Percentiles rank a stretch among this genome's conserved stretches.
Evolutionary conservation across 2,329 filamentous ascomycete genomes (phyloP).

Genomic region (Aspergillus tanneri): DNA sequence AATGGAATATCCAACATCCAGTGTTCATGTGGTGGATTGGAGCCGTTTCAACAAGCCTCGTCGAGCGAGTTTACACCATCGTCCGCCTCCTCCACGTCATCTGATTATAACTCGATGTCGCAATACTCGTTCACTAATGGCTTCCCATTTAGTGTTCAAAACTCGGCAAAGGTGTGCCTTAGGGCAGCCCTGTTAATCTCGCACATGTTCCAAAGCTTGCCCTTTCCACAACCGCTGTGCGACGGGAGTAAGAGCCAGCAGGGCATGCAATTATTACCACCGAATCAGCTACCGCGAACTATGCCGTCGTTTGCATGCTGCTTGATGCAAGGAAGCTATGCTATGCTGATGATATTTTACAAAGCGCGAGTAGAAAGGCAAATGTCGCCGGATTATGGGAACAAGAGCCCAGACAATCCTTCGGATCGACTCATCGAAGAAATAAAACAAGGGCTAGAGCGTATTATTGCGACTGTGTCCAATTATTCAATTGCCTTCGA

Average conservation of each 20-base stretch:
- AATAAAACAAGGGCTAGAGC: conserved; percentile 38
- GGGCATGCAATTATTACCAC: conserved; percentile 18
- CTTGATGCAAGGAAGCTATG: conserved; percentile 49
- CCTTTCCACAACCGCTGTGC: conserved; percentile 35
- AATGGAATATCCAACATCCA: conserved; percentile 29
- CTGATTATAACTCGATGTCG: conserved; percentile 30
- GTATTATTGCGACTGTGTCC: conserved; percentile 36
- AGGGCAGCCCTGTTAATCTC: conserved; percentile 42
- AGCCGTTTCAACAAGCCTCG: conserved; percentile 29
- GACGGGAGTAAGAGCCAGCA: conserved; percentile 16
- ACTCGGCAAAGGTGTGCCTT: conserved; percentile 45
- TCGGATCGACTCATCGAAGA: conserved; percentile 37
- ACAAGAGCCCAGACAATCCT: conserved; percentile 23
- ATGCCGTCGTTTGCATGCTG: conserved; percentile 51
- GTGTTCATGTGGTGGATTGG: conserved; percentile 35
- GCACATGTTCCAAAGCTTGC: conserved; percentile 42
- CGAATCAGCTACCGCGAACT: conserved; percentile 38
- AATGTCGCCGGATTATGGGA: conserved; percentile 25
- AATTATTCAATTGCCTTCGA: conserved; percentile 46
- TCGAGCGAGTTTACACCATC: conserved; percentile 35
- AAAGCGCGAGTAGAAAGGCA: conserved; percentile 42
- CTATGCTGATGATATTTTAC: conserved; percentile 48
- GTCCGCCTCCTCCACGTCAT: conserved; percentile 33
- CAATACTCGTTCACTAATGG: conserved; percentile 33
- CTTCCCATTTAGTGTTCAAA: conserved; percentile 43